Evolutionary conservation across 306 rosid species (phyloP).

Genomic region (Abrus pulchellus): DNA sequence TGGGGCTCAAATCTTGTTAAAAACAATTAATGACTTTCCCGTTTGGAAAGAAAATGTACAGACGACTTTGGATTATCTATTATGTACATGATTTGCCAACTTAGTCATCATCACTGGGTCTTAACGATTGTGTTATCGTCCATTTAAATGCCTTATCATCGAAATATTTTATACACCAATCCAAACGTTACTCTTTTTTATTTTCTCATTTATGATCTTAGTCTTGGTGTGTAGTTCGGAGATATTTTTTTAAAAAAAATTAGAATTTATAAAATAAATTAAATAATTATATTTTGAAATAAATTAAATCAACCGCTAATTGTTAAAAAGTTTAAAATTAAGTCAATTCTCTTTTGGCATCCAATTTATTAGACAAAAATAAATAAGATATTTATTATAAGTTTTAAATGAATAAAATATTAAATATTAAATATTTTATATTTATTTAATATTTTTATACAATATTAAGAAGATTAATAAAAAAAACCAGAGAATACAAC

Average conservation of each 20-base stretch:
- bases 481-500: too few relatives aligned
- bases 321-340: too few relatives aligned
- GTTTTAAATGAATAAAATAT: too few relatives aligned
- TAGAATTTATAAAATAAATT: too few relatives aligned
- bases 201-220: background rate
- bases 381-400: too few relatives aligned
- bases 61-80: background rate
- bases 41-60: background rate
- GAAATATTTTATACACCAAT: slow-evolving; percentile 16
- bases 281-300: too few relatives aligned
- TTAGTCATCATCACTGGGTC: slow-evolving; percentile 6
- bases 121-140: slow-evolving; percentile 38
- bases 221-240: background rate
- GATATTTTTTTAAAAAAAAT: background rate
- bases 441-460: too few relatives aligned
- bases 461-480: too few relatives aligned
- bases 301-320: too few relatives aligned
- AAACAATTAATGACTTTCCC: background rate
- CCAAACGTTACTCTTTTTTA: background rate
- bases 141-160: slow-evolving; percentile 44
- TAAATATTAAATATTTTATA: background rate
- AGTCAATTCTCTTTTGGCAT: too few relatives aligned
- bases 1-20: background rate
- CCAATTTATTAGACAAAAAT: too few relatives aligned
- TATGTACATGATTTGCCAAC: slow-evolving; percentile 38